Percentiles rank a stretch among this genome's conserved stretches.
Conservation (phyloP, 441 rosid genomes). For the Mallotus repandus region DNA sequence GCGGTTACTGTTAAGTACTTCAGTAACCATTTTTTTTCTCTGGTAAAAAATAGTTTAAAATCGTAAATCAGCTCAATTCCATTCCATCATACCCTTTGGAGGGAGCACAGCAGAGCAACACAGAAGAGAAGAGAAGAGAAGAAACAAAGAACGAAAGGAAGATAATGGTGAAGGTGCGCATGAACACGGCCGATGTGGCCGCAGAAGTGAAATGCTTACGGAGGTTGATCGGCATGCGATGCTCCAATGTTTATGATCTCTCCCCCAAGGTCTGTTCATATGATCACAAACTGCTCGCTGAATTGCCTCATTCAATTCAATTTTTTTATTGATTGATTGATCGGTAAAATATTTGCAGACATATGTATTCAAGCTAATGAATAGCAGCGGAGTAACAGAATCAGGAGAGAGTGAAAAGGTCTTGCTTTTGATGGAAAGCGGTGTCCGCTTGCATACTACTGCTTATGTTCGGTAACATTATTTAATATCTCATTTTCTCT, state of each 20-base stretch:
- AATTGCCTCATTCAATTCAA: neutral
- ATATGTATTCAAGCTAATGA: constrained; percentile 92
- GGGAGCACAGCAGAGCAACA: neutral
- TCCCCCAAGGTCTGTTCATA: constrained; percentile 61
- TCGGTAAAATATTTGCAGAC: constrained; percentile 43
- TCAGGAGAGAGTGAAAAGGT: constrained; percentile 98
- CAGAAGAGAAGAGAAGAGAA: neutral
- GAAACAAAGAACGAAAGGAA: neutral
- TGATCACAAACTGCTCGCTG: neutral
- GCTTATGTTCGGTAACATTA: constrained; percentile 65
- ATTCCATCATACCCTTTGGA: too few relatives aligned
- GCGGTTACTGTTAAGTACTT: too few relatives aligned
- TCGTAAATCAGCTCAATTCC: too few relatives aligned
- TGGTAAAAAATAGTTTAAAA: too few relatives aligned
- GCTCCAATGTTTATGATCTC: constrained; percentile 96
- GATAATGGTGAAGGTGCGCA: constrained; percentile 32
- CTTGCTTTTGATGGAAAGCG: constrained; percentile 87
- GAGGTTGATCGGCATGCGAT: constrained; percentile 89
- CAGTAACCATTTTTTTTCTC: too few relatives aligned
- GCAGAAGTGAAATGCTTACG: constrained; percentile 95
- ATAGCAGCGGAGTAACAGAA: constrained; percentile 90
- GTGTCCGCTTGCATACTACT: constrained; percentile 89
- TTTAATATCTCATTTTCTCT: neutral
- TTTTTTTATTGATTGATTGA: neutral
- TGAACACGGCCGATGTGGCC: constrained; percentile 89